phyloP scores from a whole-genome alignment of 2,329 filamentous ascomycete genomes.

The Alternaria novae-zelandiae region DNA sequence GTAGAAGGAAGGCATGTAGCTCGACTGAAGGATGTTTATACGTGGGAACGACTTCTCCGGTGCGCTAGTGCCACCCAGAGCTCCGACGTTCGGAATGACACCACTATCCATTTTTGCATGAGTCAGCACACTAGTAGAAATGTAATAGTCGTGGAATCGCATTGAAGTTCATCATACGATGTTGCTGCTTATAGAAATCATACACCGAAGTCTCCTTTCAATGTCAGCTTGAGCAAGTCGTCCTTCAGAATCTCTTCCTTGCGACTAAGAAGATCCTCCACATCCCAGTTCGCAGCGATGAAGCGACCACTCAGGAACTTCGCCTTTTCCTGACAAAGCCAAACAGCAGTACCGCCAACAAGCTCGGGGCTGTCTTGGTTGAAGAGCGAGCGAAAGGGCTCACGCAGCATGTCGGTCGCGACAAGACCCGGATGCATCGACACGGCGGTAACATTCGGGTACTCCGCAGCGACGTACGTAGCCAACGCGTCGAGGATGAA shows the following conservation, averaged over 20 bases:
- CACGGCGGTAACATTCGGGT: constrained; percentile 21
- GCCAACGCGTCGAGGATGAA: constrained; percentile 11
- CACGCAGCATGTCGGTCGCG: constrained; percentile 20
- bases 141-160: background rate
- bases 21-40: background rate
- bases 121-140: background rate
- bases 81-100: background rate
- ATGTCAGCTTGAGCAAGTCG: constrained; percentile 20
- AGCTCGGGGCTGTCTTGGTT: constrained; percentile 35
- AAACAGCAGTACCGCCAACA: constrained; percentile 35
- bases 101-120: background rate
- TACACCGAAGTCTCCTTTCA: constrained; percentile 22
- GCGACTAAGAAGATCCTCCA: constrained; percentile 35
- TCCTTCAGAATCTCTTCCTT: constrained; percentile 26
- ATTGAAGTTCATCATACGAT: background rate
- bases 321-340: constrained; percentile 32
- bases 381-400: constrained; percentile 16
- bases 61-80: background rate
- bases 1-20: background rate
- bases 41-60: background rate
- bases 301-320: constrained; percentile 36
- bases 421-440: constrained; percentile 24
- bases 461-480: constrained; percentile 22
- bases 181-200: background rate
- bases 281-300: constrained; percentile 36